Evolutionary conservation across 345 rosid species (phyloP).

Genomic region (Gossypium bickii): DNA sequence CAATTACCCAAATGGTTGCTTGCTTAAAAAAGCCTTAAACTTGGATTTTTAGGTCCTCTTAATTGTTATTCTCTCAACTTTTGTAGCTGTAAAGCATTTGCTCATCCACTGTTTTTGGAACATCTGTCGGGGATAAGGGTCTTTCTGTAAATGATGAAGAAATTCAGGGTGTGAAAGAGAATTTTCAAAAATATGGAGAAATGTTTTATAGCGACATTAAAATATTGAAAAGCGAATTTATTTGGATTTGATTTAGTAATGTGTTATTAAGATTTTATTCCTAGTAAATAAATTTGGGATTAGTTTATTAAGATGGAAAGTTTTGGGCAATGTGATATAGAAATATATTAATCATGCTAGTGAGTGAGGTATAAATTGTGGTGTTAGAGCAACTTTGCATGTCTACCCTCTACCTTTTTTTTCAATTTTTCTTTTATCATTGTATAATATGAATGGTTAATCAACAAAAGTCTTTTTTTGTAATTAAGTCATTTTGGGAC

Average conservation of each 20-base stretch:
- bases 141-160: not conserved
- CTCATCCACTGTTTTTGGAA: not conserved
- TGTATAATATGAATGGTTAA: too few species aligned
- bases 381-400: too few species aligned
- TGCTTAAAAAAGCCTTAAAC: not conserved
- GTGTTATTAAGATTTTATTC: too few species aligned
- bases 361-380: too few species aligned
- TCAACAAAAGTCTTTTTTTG: not conserved
- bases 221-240: too few species aligned
- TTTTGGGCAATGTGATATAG: conserved; percentile 35
- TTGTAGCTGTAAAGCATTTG: conserved; percentile 28
- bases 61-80: not conserved
- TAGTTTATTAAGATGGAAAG: conserved; percentile 33
- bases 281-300: not conserved
- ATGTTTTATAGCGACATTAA: too few species aligned
- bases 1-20: not conserved
- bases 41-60: not conserved
- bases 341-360: too few species aligned
- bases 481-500: not conserved
- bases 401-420: too few species aligned
- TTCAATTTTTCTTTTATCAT: too few species aligned
- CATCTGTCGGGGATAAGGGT: conserved; percentile 5
- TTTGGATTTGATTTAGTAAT: too few species aligned
- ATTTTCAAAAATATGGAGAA: too few species aligned
- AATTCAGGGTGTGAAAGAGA: not conserved